Evolutionary conservation across 805 yeast genomes (phyloP), one percentile per base, ranked within the genome.

Genomic region (Lipomyces mesembrius): DNA sequence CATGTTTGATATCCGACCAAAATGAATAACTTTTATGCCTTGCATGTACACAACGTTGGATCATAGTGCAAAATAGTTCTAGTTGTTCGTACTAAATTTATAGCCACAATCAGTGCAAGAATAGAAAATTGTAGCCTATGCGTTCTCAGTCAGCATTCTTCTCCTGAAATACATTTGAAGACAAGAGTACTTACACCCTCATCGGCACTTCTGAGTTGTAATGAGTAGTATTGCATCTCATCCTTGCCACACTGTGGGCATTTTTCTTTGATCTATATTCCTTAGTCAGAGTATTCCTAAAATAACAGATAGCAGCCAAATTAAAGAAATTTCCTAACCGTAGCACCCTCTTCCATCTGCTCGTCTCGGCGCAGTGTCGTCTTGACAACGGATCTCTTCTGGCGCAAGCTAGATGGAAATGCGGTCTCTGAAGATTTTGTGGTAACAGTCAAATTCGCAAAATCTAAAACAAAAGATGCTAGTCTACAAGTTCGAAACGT

Each of bases 191-290:
- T 49, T 71, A 72, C 83, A 84, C 99, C 99, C 84, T 95, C 99
- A 84, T 95, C 99, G 0, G 99, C 99, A 63, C 97, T 90, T 81
- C 99, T 88, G 74, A 95, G 84, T 80, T 95, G 99, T 73, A 95
- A 82, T 3, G 99, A 95, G 77, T 95, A 98, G 78, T 94, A 95
- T 77, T 88, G 93, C 99, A 96, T 96, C 79, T 95, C 98, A 76
- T 95, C 98, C 79, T 93, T 86, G 60, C 97, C 97, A 85, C 99
- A 95, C 79, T 93, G 87, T n/a, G 98, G 98, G 83, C 99, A 95
- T 76, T 90, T 93, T 79, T 95, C 99, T 78, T 93, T 90, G 78
- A 95, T 95, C 78, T 75, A 58, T n/a, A 59, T 12, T 17, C 67
- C 8, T 37, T 43, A 25, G 20, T 43, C 22, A 43, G 49, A 8